Conservation (phyloP, 306 rosid species). For the Quercus mongolica region DNA sequence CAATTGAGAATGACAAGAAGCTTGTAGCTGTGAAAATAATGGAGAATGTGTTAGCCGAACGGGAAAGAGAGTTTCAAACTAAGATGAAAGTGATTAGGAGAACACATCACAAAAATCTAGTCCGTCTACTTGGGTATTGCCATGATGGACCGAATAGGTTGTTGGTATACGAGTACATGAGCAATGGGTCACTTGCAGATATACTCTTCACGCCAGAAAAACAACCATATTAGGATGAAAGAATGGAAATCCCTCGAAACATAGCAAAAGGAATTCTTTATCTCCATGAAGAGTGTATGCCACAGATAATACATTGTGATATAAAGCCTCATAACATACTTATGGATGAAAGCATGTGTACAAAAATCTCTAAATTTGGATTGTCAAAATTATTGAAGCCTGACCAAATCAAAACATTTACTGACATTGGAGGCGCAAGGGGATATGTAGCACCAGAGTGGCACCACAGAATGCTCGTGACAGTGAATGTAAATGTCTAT, state of each 20-base stretch:
- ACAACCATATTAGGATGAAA: slow-evolving; percentile 13
- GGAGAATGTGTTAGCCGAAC: slow-evolving; percentile 1
- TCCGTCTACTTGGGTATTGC: slow-evolving; percentile 19
- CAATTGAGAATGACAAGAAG: background rate
- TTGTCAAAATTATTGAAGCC: slow-evolving; percentile 22
- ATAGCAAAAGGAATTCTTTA: no score
- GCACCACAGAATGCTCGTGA: slow-evolving; percentile 11
- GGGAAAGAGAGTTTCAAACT: no score
- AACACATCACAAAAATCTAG: slow-evolving; percentile 14
- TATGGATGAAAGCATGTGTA: slow-evolving; percentile 7
- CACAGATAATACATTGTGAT: no score
- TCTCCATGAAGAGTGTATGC: no score
- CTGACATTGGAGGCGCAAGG: slow-evolving; percentile 15
- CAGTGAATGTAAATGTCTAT: slow-evolving; percentile 20
- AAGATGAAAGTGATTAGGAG: no score
- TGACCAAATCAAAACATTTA: slow-evolving; percentile 12
- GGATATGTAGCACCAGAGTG: slow-evolving; percentile 29
- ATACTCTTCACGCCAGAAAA: slow-evolving; percentile 8
- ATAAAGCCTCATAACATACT: slow-evolving; percentile 14
- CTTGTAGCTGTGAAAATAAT: slow-evolving; percentile 19
- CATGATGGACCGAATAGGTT: slow-evolving; percentile 18
- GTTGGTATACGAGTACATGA: slow-evolving; percentile 23
- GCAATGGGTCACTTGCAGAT: slow-evolving; percentile 27
- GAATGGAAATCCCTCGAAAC: slow-evolving; percentile 1
- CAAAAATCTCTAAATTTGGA: slow-evolving; percentile 19